These are phyloP conservation scores for Rhinocladiella mackenziei DNA, from an alignment of 2,329 filamentous ascomycete genomes.

Conservation along the genomic window DNA sequence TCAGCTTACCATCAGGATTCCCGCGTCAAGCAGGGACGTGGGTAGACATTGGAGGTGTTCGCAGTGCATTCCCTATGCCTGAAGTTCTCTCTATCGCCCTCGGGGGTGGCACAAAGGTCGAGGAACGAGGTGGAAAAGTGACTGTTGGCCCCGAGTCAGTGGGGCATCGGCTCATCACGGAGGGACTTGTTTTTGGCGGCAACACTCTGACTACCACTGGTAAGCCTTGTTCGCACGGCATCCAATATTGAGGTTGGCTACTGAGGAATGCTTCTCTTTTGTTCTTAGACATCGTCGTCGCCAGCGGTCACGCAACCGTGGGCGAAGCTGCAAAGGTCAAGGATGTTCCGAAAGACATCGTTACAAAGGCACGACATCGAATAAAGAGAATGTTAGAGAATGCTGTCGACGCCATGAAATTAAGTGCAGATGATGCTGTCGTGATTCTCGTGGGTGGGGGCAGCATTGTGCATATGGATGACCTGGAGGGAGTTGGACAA, in stretches of 20 bases:
- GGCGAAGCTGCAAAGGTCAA: constrained; percentile 30
- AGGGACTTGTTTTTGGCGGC: constrained; percentile 53
- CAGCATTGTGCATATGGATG: constrained; percentile 49
- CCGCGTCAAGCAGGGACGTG: constrained; percentile 57
- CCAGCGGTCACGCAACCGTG: constrained; percentile 32
- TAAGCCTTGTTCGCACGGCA: constrained; percentile 38
- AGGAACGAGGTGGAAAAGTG: constrained; percentile 33
- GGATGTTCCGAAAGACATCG: constrained; percentile 33
- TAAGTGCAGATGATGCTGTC: constrained; percentile 47
- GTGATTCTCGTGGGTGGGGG: constrained; percentile 58
- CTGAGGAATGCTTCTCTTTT: too few relatives aligned
- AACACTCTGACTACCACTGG: constrained; percentile 50
- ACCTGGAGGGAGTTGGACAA: constrained; percentile 49
- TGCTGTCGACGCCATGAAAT: constrained; percentile 55
- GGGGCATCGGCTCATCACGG: constrained; percentile 47
- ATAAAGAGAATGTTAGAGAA: constrained; percentile 49
- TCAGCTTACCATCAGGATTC: constrained; percentile 56
- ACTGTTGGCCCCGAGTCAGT: constrained; percentile 53
- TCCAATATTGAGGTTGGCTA: background rate
- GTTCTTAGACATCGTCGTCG: constrained; percentile 44
- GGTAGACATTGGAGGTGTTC: constrained; percentile 55
- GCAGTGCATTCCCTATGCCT: constrained; percentile 57
- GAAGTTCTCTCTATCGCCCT: constrained; percentile 55
- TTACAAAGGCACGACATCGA: constrained; percentile 35
- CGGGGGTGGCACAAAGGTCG: constrained; percentile 51